phyloP scores from a whole-genome alignment of 73 alveolate genomes.

The Paramecium bursaria region DNA sequence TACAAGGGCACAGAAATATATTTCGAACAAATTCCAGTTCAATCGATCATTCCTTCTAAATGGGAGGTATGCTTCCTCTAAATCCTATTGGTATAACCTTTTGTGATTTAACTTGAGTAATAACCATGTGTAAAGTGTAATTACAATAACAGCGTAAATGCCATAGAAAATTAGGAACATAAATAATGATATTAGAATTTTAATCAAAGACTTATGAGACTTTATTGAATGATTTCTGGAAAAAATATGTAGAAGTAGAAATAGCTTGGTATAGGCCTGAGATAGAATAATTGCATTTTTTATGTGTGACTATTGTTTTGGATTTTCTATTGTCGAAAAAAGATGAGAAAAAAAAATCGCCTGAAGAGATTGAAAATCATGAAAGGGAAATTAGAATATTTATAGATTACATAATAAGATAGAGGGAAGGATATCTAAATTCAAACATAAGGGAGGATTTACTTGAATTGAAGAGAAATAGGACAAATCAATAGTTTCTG shows the following conservation, averaged over 20 bases:
- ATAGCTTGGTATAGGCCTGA: constrained; percentile 6
- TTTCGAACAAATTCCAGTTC: constrained; percentile 59
- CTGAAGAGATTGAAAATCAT: not conserved
- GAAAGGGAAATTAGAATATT: not conserved
- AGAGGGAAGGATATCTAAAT: constrained; percentile 26
- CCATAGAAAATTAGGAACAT: no score
- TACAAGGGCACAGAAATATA: constrained; percentile 63
- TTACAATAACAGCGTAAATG: no score
- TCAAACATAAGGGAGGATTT: constrained; percentile 5
- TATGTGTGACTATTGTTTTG: constrained; percentile 25
- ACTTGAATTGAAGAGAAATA: not conserved
- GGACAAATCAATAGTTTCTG: not conserved
- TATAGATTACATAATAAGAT: not conserved
- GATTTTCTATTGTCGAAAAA: not conserved
- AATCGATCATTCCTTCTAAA: constrained; percentile 48
- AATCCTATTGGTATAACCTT: no score
- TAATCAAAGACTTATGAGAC: constrained; percentile 6
- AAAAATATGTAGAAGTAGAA: not conserved
- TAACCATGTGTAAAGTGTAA: no score
- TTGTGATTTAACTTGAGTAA: no score
- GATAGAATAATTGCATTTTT: constrained; percentile 33
- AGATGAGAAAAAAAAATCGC: not conserved
- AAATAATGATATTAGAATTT: no score
- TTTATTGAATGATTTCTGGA: constrained; percentile 19
- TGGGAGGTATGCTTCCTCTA: constrained; percentile 40